phyloP scores from a whole-genome alignment of 2,329 filamentous ascomycete genomes.

The Ophiostoma pallidulum region DNA sequence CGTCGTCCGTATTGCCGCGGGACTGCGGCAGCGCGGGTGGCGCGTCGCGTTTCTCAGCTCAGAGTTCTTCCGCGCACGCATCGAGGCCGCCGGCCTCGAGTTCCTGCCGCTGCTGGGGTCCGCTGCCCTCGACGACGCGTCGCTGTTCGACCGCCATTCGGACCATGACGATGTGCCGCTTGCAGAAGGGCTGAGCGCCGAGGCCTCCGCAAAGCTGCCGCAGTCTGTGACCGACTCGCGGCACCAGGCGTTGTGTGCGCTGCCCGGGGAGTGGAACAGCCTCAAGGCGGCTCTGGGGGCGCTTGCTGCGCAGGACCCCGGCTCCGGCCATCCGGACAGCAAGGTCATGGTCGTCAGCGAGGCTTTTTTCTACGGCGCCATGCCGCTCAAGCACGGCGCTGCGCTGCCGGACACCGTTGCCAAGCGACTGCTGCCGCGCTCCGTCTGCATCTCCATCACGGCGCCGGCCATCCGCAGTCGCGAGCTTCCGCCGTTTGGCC shows the following conservation, averaged over 20 bases:
- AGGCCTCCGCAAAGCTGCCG: slow-evolving; percentile 11
- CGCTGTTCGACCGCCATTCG: slow-evolving; percentile 16
- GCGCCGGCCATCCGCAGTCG: slow-evolving; percentile 27
- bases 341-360: slow-evolving; percentile 26
- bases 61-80: slow-evolving; percentile 26
- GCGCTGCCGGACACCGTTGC: slow-evolving; percentile 17
- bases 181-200: neutral
- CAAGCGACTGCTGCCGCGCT: slow-evolving; percentile 16
- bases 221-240: slow-evolving; percentile 24
- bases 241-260: slow-evolving; percentile 24
- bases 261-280: slow-evolving; percentile 27
- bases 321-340: too few species aligned
- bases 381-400: slow-evolving; percentile 27
- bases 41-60: slow-evolving; percentile 28
- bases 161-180: too few species aligned
- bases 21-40: slow-evolving; percentile 24
- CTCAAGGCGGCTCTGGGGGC: slow-evolving; percentile 21
- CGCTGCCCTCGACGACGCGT: slow-evolving; percentile 27
- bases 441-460: slow-evolving; percentile 29
- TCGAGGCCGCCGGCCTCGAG: slow-evolving; percentile 24
- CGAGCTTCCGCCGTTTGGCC: slow-evolving; percentile 27
- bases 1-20: slow-evolving; percentile 25
- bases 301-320: slow-evolving; percentile 18
- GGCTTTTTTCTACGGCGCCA: slow-evolving; percentile 27
- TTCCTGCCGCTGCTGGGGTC: slow-evolving; percentile 25